Conservation (phyloP, 1,139 yeast species). For the Arxiozyma telluris region DNA sequence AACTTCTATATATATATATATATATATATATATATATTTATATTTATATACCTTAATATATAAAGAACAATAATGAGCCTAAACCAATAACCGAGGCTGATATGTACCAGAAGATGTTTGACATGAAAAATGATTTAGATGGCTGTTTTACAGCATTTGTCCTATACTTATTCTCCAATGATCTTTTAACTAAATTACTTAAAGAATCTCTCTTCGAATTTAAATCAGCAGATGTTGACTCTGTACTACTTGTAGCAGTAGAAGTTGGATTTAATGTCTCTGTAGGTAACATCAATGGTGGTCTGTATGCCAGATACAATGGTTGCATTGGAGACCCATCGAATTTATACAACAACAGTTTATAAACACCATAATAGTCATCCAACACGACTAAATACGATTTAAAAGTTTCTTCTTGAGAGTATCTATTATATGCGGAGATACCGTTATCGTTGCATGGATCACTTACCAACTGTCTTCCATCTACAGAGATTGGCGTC, state of each 20-base stretch:
- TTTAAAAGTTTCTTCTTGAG: constrained; percentile 53
- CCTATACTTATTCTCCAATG: constrained; percentile 69
- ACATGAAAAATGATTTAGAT: constrained; percentile 11
- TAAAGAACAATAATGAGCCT: constrained; percentile 25
- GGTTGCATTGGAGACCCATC: constrained; percentile 86
- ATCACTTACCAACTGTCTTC: constrained; percentile 80
- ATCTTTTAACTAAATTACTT: constrained; percentile 49
- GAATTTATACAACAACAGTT: constrained; percentile 63
- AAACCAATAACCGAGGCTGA: constrained; percentile 24
- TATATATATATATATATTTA: not conserved
- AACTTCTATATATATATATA: constrained; percentile 1
- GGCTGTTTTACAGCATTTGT: constrained; percentile 48
- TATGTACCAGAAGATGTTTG: constrained; percentile 20
- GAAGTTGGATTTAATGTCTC: constrained; percentile 76
- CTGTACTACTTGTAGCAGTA: constrained; percentile 36
- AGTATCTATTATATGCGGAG: constrained; percentile 63
- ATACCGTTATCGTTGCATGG: constrained; percentile 60
- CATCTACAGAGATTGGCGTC: constrained; percentile 77
- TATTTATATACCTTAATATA: constrained; percentile 2
- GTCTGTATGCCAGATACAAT: constrained; percentile 79
- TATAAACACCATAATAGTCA: constrained; percentile 73
- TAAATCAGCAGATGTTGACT: constrained; percentile 16
- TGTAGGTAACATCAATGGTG: constrained; percentile 95
- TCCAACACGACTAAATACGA: constrained; percentile 56
- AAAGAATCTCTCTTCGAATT: constrained; percentile 29